A percentile compares a stretch with the other conserved stretches of the same genome.
These are phyloP conservation scores for Zasmidium cellare DNA, from an alignment of 2,329 filamentous ascomycete genomes.

Conservation along the genomic window DNA sequence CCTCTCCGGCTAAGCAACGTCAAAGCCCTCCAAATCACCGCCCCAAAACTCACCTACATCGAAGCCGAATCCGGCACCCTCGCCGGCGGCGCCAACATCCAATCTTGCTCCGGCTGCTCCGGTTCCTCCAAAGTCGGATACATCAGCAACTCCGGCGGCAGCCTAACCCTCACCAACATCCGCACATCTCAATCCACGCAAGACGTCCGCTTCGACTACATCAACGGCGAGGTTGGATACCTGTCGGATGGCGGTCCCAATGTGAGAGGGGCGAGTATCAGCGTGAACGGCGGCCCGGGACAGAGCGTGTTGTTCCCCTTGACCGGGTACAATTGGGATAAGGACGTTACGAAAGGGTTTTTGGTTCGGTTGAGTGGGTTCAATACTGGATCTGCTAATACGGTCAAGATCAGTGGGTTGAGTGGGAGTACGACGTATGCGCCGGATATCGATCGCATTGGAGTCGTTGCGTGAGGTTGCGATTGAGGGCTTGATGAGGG, in stretches of 20 bases:
- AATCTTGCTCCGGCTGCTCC: constrained; percentile 37
- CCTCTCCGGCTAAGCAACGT: constrained; percentile 39
- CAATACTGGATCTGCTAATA: constrained; percentile 23
- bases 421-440: constrained; percentile 24
- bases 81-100: constrained; percentile 30
- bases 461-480: constrained; percentile 14
- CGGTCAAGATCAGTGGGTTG: constrained; percentile 27
- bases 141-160: constrained; percentile 23
- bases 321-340: constrained; percentile 42
- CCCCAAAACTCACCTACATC: constrained; percentile 30
- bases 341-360: constrained; percentile 28
- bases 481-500: too few relatives aligned
- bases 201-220: constrained; percentile 40
- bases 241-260: constrained; percentile 33
- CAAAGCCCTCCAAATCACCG: constrained; percentile 11
- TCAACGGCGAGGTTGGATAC: constrained; percentile 43
- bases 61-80: constrained; percentile 34
- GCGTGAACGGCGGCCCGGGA: constrained; percentile 38
- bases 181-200: constrained; percentile 30
- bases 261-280: constrained; percentile 38
- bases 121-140: constrained; percentile 35
- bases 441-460: constrained; percentile 32
- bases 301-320: constrained; percentile 41
- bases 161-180: constrained; percentile 33
- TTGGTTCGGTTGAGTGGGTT: constrained; percentile 30